Percentiles rank a stretch among this genome's conserved stretches.
Conservation (phyloP, 1,284 basidiomycete species). For the Inonotus hispidus region DNA sequence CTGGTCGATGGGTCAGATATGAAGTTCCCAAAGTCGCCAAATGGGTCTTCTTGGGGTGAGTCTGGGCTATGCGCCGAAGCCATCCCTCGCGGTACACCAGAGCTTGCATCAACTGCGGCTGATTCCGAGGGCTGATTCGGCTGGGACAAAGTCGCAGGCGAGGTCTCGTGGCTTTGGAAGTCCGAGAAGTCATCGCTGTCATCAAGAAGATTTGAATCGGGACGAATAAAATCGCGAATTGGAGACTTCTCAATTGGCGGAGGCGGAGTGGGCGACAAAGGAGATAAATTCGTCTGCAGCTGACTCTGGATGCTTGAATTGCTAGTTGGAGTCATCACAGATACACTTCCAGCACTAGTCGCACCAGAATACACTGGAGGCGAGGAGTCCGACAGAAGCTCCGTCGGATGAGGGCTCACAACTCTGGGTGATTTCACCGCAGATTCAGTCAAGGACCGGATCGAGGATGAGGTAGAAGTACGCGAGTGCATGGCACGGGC, state of each 20-base stretch:
- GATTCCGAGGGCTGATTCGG: background rate
- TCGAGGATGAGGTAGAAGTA: background rate
- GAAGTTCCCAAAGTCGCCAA: constrained; percentile 25
- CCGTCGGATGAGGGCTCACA: background rate
- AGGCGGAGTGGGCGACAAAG: constrained; percentile 2
- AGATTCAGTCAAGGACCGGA: background rate
- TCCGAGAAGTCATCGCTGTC: constrained; percentile 30
- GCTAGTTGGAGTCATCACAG: background rate
- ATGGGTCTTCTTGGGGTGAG: constrained; percentile 10
- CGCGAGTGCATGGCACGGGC: background rate
- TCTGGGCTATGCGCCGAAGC: constrained; percentile 1
- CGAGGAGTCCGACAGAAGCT: background rate
- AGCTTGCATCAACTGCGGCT: constrained; percentile 12
- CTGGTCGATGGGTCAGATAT: constrained; percentile 21
- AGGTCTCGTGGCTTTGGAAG: constrained; percentile 25
- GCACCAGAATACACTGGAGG: background rate
- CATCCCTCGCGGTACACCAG: constrained; percentile 3
- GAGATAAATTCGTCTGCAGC: background rate
- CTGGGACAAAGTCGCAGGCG: constrained; percentile 10
- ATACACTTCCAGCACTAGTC: background rate
- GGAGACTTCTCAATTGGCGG: constrained; percentile 17
- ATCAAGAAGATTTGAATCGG: constrained; percentile 12
- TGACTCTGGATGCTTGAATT: background rate
- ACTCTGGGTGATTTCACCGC: background rate
- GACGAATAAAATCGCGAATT: background rate